These are phyloP conservation scores for Ascochyta pisi DNA, from an alignment of 2,329 filamentous ascomycete genomes.

Conservation along the genomic window DNA sequence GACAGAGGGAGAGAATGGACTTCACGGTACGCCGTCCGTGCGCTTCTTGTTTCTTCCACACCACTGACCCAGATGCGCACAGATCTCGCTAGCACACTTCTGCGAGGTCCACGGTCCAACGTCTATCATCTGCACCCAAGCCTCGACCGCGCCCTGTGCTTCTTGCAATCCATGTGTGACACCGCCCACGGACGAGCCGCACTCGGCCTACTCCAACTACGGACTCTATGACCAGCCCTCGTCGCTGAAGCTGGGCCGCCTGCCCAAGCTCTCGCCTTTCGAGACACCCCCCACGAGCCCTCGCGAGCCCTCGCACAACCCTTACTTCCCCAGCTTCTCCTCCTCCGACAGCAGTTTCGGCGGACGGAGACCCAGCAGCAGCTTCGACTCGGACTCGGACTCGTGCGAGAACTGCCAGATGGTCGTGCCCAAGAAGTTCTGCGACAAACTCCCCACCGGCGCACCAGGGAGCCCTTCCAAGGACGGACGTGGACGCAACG, in stretches of 20 bases:
- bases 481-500: slow-evolving; percentile 58
- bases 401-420: slow-evolving; percentile 66
- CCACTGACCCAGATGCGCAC: slow-evolving; percentile 29
- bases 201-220: slow-evolving; percentile 42
- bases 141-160: slow-evolving; percentile 61
- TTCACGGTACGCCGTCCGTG: slow-evolving; percentile 44
- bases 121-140: slow-evolving; percentile 67
- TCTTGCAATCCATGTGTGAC: slow-evolving; percentile 59
- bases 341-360: slow-evolving; percentile 41
- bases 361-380: slow-evolving; percentile 43
- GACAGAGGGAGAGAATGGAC: slow-evolving; percentile 46
- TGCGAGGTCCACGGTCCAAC: slow-evolving; percentile 69
- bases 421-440: slow-evolving; percentile 61
- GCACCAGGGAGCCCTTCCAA: slow-evolving; percentile 59
- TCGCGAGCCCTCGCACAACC: slow-evolving; percentile 52
- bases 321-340: slow-evolving; percentile 56
- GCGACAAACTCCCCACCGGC: slow-evolving; percentile 60
- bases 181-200: slow-evolving; percentile 48
- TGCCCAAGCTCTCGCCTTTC: slow-evolving; percentile 47
- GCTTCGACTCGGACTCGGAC: slow-evolving; percentile 56
- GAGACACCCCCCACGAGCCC: slow-evolving; percentile 53
- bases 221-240: slow-evolving; percentile 44
- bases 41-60: not conserved
- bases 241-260: slow-evolving; percentile 42
- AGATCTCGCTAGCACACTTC: slow-evolving; percentile 69